Evolutionary conservation across 441 rosid genomes (phyloP).

Genomic region (Codiaeum variegatum): DNA sequence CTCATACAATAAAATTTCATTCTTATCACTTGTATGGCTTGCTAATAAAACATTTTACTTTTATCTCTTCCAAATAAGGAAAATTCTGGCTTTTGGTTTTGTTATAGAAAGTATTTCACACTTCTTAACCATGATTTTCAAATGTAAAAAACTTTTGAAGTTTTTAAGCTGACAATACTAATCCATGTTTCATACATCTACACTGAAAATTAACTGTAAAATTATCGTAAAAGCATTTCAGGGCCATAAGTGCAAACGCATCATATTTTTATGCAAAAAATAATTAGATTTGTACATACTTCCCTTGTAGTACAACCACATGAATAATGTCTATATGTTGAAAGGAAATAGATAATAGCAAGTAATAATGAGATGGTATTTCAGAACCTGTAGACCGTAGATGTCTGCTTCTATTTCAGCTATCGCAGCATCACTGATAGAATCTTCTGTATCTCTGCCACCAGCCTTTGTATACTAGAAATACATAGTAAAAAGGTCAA

Average conservation of each 20-base stretch:
- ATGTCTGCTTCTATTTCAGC: slow-evolving; percentile 76
- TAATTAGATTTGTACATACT: not conserved
- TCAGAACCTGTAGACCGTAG: slow-evolving; percentile 68
- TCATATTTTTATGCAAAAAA: not conserved
- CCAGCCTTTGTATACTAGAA: slow-evolving; percentile 43
- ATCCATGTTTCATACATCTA: not conserved
- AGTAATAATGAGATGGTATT: slow-evolving; percentile 10
- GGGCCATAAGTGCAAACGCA: not conserved
- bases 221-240: not conserved
- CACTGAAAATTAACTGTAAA: not conserved
- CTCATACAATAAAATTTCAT: not conserved
- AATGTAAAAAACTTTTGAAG: not conserved
- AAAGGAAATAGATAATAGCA: not conserved
- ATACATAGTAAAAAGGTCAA: slow-evolving; percentile 12
- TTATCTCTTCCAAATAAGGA: not conserved
- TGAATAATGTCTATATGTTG: not conserved
- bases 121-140: not conserved
- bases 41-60: not conserved
- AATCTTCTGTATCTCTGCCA: slow-evolving; percentile 36
- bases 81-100: not conserved
- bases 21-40: not conserved
- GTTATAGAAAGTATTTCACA: not conserved
- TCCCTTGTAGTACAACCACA: not conserved
- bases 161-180: not conserved
- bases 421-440: slow-evolving; percentile 52